Conservation (phyloP, 2,329 filamentous ascomycete species). For the Penicillium sclerotigenum region DNA sequence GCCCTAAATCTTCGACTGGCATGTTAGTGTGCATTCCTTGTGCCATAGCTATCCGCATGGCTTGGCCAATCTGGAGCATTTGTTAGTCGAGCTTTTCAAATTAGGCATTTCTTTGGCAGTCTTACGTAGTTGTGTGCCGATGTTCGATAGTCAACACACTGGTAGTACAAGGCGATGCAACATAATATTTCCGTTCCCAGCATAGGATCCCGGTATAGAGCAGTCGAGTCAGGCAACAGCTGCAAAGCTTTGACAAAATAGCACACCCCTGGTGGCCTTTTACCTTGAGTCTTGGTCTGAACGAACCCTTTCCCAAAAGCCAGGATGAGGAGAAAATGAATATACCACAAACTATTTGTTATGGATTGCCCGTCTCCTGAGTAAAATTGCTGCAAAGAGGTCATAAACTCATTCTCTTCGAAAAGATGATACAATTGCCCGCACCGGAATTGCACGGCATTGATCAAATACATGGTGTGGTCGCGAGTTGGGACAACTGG, state of each 20-base stretch:
- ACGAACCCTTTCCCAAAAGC: slow-evolving; percentile 56
- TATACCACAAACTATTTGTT: slow-evolving; percentile 46
- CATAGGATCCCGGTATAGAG: slow-evolving; percentile 44
- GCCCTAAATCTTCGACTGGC: slow-evolving; percentile 47
- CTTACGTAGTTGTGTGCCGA: slow-evolving; percentile 51
- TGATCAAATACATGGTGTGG: slow-evolving; percentile 52
- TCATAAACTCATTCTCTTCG: slow-evolving; percentile 51
- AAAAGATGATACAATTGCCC: slow-evolving; percentile 54
- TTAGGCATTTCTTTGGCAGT: slow-evolving; percentile 42
- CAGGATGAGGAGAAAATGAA: slow-evolving; percentile 53
- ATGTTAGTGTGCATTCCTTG: slow-evolving; percentile 55
- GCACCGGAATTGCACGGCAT: slow-evolving; percentile 56
- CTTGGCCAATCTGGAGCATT: slow-evolving; percentile 50
- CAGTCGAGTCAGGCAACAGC: slow-evolving; percentile 43
- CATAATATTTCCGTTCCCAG: slow-evolving; percentile 50
- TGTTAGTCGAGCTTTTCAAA: slow-evolving; percentile 43
- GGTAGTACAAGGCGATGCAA: slow-evolving; percentile 50
- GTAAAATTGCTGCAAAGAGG: slow-evolving; percentile 42
- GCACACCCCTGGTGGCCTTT: slow-evolving; percentile 47
- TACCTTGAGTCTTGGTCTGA: slow-evolving; percentile 36
- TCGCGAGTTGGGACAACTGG: slow-evolving; percentile 49
- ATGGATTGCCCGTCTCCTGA: slow-evolving; percentile 28
- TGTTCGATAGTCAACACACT: slow-evolving; percentile 50
- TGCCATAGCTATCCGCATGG: slow-evolving; percentile 51
- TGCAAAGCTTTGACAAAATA: slow-evolving; percentile 47